These are phyloP conservation scores for Leccinum fuscescens DNA, from an alignment of 1,284 basidiomycete genomes.

Conservation along the genomic window DNA sequence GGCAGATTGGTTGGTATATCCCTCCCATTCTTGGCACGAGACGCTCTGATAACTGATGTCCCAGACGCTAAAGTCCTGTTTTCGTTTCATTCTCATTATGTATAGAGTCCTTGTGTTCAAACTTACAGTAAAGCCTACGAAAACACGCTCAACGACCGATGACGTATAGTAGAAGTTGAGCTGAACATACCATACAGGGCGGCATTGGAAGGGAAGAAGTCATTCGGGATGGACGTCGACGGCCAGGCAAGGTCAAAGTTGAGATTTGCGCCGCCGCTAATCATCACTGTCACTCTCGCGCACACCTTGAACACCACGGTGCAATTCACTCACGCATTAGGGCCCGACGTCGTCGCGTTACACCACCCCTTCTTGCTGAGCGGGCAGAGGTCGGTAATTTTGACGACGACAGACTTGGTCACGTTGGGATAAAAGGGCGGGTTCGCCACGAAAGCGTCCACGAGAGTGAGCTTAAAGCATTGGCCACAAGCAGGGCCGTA, in stretches of 20 bases:
- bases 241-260: slow-evolving; percentile 80
- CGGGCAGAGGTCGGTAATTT: slow-evolving; percentile 75
- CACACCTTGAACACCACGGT: background rate
- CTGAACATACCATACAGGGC: slow-evolving; percentile 51
- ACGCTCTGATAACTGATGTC: slow-evolving; percentile 67
- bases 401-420: slow-evolving; percentile 65
- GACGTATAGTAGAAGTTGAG: background rate
- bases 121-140: slow-evolving; percentile 44
- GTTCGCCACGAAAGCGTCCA: slow-evolving; percentile 60
- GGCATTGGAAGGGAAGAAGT: slow-evolving; percentile 71
- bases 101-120: background rate
- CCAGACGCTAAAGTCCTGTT: slow-evolving; percentile 80
- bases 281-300: slow-evolving; percentile 1
- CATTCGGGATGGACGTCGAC: slow-evolving; percentile 61
- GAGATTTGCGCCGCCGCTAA: slow-evolving; percentile 60
- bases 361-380: slow-evolving; percentile 62
- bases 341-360: slow-evolving; percentile 54
- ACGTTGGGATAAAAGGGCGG: slow-evolving; percentile 69
- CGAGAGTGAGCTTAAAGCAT: slow-evolving; percentile 73
- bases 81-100: background rate
- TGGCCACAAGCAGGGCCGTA: slow-evolving; percentile 72
- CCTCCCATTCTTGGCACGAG: slow-evolving; percentile 62
- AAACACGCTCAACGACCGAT: slow-evolving; percentile 2
- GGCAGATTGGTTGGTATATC: slow-evolving; percentile 54
- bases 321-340: slow-evolving; percentile 53